Base-by-base conservation (phyloP, 352 stramenopile genomes). In the Phytophthora idaei region DNA sequence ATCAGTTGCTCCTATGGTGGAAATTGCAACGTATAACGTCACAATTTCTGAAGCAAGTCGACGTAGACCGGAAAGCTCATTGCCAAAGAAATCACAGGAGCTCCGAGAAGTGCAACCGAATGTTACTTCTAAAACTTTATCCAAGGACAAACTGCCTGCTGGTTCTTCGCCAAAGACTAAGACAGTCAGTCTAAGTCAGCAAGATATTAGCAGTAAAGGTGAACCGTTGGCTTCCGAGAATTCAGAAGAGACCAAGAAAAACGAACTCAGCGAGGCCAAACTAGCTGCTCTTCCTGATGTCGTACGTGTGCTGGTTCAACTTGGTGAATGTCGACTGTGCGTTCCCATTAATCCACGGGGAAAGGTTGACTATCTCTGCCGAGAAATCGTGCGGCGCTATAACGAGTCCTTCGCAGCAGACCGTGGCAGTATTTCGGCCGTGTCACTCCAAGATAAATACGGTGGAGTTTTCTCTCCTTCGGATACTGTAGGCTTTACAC, bases 401-500 rank as follows among this genome's bases (percentile, higher is more conserved):
- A 90, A 91, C 52, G 83, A 91, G 50, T 69, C 79, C 2, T 90
- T 89, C 31, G 67, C 51, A 4, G 41, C 65, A 31, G 45, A 61
- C n/a, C 55, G 51, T 9, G 73, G 61, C 2, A 58, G 52, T 11
- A 76, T 90, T 37, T 64, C 63, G 0, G 47, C 61, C 37, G 79
- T 90, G 15, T 76, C 78, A 42, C 72, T 91, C 8, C 83, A 90
- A 56, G 82, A 90, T 31, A 69, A 73, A 5, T 69, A 79, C n/a
- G 83, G 83, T 4, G 81, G 79, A 5, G 70, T 85, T 21, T 87
- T 89, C 52, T 76, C 71, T 0, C 57, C 65, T 14, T 82, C 73
- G 0, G 83, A 91, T 63, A 69, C 79, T 11, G 64, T 90, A 48
- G 77, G 70, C 0, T 71, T 87, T 47, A 49, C 69, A 10, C 48